Evolutionary conservation across 2,329 filamentous ascomycete genomes (phyloP).

Genomic region (Pseudogymnoascus sp.): DNA sequence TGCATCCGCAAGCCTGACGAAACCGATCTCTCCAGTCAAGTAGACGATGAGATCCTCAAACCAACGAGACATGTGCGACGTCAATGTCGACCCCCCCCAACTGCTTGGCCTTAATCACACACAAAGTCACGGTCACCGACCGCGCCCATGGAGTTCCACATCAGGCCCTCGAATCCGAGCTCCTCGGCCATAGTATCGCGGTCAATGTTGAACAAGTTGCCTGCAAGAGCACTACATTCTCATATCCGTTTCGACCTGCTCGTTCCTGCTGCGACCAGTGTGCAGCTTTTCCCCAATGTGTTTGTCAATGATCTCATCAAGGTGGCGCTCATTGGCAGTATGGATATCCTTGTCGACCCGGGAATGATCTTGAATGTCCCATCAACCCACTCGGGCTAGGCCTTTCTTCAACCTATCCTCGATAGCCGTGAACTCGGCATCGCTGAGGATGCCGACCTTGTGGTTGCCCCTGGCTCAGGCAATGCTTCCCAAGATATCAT

Average conservation of each 20-base stretch:
- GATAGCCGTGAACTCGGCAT: slow-evolving; percentile 65
- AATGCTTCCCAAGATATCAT: slow-evolving; percentile 74
- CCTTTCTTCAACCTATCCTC: no score
- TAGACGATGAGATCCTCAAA: slow-evolving; percentile 84
- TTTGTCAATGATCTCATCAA: slow-evolving; percentile 80
- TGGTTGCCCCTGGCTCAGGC: slow-evolving; percentile 75
- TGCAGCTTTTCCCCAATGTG: slow-evolving; percentile 82
- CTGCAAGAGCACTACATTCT: slow-evolving; percentile 73
- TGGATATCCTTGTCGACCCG: slow-evolving; percentile 54
- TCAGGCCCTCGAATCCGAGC: slow-evolving; percentile 67
- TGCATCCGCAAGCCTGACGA: slow-evolving; percentile 66
- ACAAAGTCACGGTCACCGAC: slow-evolving; percentile 77
- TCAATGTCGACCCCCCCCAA: slow-evolving; percentile 67
- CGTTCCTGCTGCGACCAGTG: slow-evolving; percentile 79
- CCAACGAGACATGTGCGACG: slow-evolving; percentile 73
- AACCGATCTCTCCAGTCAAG: slow-evolving; percentile 66
- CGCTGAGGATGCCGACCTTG: slow-evolving; percentile 64
- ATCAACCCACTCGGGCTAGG: slow-evolving; percentile 43
- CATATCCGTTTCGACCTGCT: slow-evolving; percentile 87
- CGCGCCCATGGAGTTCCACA: slow-evolving; percentile 69
- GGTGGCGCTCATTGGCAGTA: slow-evolving; percentile 61
- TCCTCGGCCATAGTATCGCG: slow-evolving; percentile 69
- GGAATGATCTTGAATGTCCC: slow-evolving; percentile 44
- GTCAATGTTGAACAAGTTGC: slow-evolving; percentile 76
- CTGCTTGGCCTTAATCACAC: no score